Conservation (phyloP, 306 rosid genomes). For the Vigna nakashimae region DNA sequence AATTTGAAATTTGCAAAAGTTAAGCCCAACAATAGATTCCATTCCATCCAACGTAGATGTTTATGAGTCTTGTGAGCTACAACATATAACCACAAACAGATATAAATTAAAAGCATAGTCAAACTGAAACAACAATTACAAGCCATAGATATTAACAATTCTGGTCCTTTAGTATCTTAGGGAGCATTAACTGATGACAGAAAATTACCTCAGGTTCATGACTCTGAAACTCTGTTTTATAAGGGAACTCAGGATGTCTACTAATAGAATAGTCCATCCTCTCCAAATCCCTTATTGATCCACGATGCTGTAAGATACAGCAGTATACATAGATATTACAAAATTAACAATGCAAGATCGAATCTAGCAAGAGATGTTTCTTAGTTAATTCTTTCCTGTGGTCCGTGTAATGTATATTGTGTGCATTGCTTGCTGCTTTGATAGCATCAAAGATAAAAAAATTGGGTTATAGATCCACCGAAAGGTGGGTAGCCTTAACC, state of each 20-base stretch:
- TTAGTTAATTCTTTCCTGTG: too few species aligned
- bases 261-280: constrained; percentile 73
- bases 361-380: too few species aligned
- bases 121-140: constrained; percentile 64
- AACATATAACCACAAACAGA: too few species aligned
- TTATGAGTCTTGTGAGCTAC: too few species aligned
- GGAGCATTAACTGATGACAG: constrained; percentile 18
- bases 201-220: constrained; percentile 93
- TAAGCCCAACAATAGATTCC: background rate
- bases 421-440: too few species aligned
- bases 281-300: constrained; percentile 89
- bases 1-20: background rate
- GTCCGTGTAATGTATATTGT: too few species aligned
- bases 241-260: constrained; percentile 98
- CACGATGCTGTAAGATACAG: constrained; percentile 66
- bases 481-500: too few species aligned
- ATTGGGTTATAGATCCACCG: too few species aligned
- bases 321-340: constrained; percentile 23
- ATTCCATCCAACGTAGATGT: too few species aligned
- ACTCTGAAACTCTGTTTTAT: constrained; percentile 99
- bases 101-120: too few species aligned
- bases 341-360: constrained; percentile 28
- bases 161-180: constrained; percentile 4
- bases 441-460: too few species aligned
- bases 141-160: constrained; percentile 33